These are phyloP conservation scores for Rhizophora apiculata DNA, from an alignment of 345 rosid genomes.

Conservation along the genomic window DNA sequence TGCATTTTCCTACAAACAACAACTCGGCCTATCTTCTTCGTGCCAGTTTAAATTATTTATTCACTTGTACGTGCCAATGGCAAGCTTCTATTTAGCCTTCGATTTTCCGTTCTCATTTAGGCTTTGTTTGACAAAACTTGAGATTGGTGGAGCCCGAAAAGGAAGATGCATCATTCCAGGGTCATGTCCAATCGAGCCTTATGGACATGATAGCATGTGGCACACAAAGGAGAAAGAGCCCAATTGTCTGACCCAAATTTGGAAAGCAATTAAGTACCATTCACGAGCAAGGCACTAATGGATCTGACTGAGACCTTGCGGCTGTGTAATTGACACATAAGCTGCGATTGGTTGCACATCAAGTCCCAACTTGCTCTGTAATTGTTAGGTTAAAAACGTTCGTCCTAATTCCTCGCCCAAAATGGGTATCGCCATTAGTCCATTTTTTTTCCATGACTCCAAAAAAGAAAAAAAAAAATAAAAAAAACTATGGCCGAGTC, in stretches of 20 bases:
- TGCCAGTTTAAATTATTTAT: no score
- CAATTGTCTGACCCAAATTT: slow-evolving; percentile 25
- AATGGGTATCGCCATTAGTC: no score
- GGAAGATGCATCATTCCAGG: background rate
- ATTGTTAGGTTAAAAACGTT: no score
- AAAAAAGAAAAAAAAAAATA: no score
- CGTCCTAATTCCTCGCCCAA: no score
- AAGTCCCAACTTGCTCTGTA: background rate
- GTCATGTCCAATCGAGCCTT: background rate
- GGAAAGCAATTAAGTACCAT: background rate
- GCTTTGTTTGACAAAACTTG: background rate
- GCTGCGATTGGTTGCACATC: slow-evolving; percentile 7
- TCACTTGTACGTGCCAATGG: no score
- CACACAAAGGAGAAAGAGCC: slow-evolving; percentile 14
- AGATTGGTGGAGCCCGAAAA: background rate
- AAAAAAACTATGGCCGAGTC: no score
- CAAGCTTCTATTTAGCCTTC: background rate
- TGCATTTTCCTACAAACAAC: background rate
- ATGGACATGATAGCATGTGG: slow-evolving; percentile 7
- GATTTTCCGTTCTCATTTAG: background rate
- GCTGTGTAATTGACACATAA: slow-evolving; percentile 10
- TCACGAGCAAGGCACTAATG: slow-evolving; percentile 5
- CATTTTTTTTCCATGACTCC: no score
- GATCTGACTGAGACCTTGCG: slow-evolving; percentile 4
- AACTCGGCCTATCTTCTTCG: no score